phyloP scores from a whole-genome alignment of 2,329 filamentous ascomycete species.

The Cordyceps tenuipes region DNA sequence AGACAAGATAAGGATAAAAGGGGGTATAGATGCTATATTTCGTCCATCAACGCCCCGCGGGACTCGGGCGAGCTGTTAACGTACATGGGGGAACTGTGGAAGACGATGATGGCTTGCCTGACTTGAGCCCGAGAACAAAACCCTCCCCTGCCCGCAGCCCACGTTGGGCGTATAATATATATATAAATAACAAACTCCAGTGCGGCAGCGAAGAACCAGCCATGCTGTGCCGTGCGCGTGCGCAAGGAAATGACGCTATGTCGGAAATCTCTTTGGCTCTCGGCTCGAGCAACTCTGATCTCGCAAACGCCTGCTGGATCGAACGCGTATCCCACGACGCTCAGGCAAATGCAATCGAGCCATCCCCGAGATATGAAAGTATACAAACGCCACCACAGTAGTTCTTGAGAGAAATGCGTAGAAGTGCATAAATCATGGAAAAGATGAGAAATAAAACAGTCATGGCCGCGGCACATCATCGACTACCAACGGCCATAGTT shows the following conservation, averaged over 20 bases:
- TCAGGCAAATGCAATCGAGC: slow-evolving; percentile 18
- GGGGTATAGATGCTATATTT: slow-evolving; percentile 32
- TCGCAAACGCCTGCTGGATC: slow-evolving; percentile 25
- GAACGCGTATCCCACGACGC: slow-evolving; percentile 23
- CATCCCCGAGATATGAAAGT: slow-evolving; percentile 18
- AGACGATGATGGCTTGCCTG: slow-evolving; percentile 65
- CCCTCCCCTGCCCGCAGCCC: slow-evolving; percentile 18
- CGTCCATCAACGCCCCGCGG: slow-evolving; percentile 29
- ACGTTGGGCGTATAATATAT: slow-evolving; percentile 16
- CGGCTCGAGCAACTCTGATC: slow-evolving; percentile 21
- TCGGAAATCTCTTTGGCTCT: slow-evolving; percentile 20
- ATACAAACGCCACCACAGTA: slow-evolving; percentile 22
- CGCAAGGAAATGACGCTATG: slow-evolving; percentile 20
- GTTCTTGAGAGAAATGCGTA: slow-evolving; percentile 16
- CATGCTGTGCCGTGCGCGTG: slow-evolving; percentile 16
- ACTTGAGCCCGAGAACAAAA: slow-evolving; percentile 28
- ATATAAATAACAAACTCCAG: slow-evolving; percentile 9
- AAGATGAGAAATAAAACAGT: slow-evolving; percentile 14
- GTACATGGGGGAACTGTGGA: slow-evolving; percentile 55
- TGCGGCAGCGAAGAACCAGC: not conserved
- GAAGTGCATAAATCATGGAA: slow-evolving; percentile 16
- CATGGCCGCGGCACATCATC: slow-evolving; percentile 13
- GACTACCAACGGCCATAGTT: slow-evolving; percentile 61
- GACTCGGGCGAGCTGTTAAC: slow-evolving; percentile 44
- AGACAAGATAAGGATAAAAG: slow-evolving; percentile 26